A percentile compares a stretch with the other conserved stretches of the same genome.
phyloP scores from a whole-genome alignment of 345 rosid species.

The Euphorbia peplus region DNA sequence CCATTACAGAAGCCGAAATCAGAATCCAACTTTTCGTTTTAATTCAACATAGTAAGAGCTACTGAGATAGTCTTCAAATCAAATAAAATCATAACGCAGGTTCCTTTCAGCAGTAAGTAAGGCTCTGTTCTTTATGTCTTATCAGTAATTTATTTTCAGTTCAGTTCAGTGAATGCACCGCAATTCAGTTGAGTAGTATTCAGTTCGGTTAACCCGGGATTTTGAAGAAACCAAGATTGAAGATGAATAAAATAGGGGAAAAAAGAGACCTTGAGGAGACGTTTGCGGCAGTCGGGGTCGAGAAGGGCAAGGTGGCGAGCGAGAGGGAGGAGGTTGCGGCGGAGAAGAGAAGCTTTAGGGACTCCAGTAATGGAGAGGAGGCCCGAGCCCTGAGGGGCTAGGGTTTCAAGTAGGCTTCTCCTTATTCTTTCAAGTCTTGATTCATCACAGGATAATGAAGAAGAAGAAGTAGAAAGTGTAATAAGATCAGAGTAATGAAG shows the following conservation, averaged over 20 bases:
- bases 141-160: too few species aligned
- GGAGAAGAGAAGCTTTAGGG: constrained; percentile 50
- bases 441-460: constrained; percentile 25
- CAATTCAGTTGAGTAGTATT: too few species aligned
- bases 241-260: neutral
- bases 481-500: constrained; percentile 52
- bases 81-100: too few species aligned
- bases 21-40: too few species aligned
- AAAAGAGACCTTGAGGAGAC: constrained; percentile 55
- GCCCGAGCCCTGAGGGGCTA: constrained; percentile 75
- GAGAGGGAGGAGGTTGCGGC: constrained; percentile 58
- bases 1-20: too few species aligned
- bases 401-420: constrained; percentile 51
- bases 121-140: neutral
- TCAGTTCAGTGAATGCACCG: too few species aligned
- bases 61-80: too few species aligned
- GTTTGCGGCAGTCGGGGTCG: constrained; percentile 45
- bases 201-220: too few species aligned
- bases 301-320: constrained; percentile 72
- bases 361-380: constrained; percentile 61
- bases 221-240: too few species aligned
- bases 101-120: too few species aligned
- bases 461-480: too few species aligned
- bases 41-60: too few species aligned
- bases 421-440: constrained; percentile 31